Evolutionary conservation across 306 rosid genomes (phyloP).

Genomic region (Quercus ilex): DNA sequence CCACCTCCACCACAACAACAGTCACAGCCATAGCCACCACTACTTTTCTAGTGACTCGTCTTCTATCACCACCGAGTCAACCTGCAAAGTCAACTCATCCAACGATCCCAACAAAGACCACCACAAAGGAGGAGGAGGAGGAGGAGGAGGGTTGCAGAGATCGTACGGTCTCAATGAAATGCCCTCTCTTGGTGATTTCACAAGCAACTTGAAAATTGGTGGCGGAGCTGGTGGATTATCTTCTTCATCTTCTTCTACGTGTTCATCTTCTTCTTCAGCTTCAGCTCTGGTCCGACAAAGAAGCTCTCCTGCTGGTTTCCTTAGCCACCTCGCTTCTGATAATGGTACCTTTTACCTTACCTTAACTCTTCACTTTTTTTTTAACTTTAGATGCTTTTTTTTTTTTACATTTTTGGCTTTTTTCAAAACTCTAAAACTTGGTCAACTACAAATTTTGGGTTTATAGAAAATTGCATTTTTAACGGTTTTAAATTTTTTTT

Average conservation of each 20-base stretch:
- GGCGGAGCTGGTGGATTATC: constrained; percentile 1
- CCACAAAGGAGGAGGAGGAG: background rate
- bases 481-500: too few relatives aligned
- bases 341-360: constrained; percentile 28
- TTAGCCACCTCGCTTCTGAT: constrained; percentile 43
- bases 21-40: constrained; percentile 13
- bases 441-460: too few relatives aligned
- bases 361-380: background rate
- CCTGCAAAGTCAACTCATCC: constrained; percentile 35
- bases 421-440: too few relatives aligned
- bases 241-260: constrained; percentile 15
- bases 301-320: constrained; percentile 92
- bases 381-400: background rate
- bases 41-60: constrained; percentile 46
- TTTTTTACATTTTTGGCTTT: too few relatives aligned
- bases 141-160: constrained; percentile 23
- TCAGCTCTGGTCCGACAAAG: constrained; percentile 72
- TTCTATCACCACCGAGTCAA: constrained; percentile 35
- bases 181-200: constrained; percentile 25
- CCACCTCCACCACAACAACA: background rate
- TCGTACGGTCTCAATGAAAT: constrained; percentile 41
- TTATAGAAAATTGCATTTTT: too few relatives aligned
- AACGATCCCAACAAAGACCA: background rate
- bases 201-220: constrained; percentile 5
- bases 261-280: background rate